These are phyloP conservation scores for Trichoderma polysporum DNA, from an alignment of 2,329 filamentous ascomycete genomes.

Conservation along the genomic window DNA sequence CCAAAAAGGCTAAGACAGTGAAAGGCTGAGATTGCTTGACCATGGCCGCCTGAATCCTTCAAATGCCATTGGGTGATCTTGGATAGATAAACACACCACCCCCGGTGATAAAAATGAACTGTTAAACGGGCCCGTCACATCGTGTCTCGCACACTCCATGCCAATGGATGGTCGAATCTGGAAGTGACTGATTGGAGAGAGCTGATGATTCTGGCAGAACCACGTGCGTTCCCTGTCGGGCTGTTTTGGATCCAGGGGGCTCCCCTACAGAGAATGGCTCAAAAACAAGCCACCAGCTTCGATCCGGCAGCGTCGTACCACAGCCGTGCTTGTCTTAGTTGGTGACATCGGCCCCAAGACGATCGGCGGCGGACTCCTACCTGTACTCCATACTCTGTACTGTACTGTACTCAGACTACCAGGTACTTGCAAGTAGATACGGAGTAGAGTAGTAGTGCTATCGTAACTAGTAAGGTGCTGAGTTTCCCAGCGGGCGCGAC, in stretches of 20 bases:
- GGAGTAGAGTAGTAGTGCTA: neutral
- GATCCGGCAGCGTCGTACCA: conserved; percentile 10
- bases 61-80: neutral
- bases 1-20: neutral
- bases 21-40: neutral
- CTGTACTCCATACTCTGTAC: neutral
- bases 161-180: neutral
- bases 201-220: neutral
- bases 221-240: conserved; percentile 19
- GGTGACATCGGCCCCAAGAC: neutral
- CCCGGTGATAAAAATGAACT: neutral
- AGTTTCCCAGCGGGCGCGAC: conserved; percentile 4
- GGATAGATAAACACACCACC: neutral
- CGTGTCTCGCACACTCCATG: neutral
- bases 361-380: conserved; percentile 1
- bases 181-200: neutral
- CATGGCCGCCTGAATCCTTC: neutral
- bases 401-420: neutral
- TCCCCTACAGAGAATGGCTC: neutral
- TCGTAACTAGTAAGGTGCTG: conserved; percentile 2
- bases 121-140: neutral
- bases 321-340: neutral
- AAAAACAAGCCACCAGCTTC: conserved; percentile 17
- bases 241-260: conserved; percentile 16
- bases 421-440: neutral